These are phyloP conservation scores for Mortierella polycephala DNA, from an alignment of 371 early-diverging fungal species.

Conservation along the genomic window DNA sequence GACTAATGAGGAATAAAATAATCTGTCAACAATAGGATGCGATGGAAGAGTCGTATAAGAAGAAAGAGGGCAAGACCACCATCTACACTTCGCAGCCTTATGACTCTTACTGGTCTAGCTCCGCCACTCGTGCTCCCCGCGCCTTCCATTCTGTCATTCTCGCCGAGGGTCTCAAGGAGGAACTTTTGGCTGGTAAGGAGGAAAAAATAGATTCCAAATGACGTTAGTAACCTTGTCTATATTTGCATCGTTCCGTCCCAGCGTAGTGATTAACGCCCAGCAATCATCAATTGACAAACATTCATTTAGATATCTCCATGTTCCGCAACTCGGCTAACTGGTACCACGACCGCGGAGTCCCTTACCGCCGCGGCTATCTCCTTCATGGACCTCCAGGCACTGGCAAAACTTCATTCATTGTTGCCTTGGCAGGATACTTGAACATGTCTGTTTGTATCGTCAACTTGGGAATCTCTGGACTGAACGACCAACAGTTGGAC, in stretches of 20 bases:
- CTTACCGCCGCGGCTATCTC: slow-evolving; percentile 80
- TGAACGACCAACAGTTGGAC: slow-evolving; percentile 72
- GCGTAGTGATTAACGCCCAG: neutral
- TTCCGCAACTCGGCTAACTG: slow-evolving; percentile 51
- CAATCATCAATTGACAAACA: neutral
- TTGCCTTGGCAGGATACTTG: slow-evolving; percentile 80
- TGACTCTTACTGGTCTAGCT: slow-evolving; percentile 49
- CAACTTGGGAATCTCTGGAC: slow-evolving; percentile 71
- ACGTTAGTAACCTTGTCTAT: neutral
- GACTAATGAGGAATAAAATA: too few relatives aligned
- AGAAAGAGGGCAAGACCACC: slow-evolving; percentile 53
- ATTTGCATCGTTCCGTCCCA: neutral
- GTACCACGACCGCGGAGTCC: slow-evolving; percentile 65
- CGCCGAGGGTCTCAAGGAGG: slow-evolving; percentile 53
- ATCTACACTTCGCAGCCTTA: slow-evolving; percentile 52
- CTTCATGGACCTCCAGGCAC: slow-evolving; percentile 86
- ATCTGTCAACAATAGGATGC: slow-evolving; percentile 24
- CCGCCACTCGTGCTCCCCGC: slow-evolving; percentile 42
- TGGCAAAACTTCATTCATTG: slow-evolving; percentile 87
- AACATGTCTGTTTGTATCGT: slow-evolving; percentile 80
- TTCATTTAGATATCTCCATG: slow-evolving; percentile 27
- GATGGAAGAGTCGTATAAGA: slow-evolving; percentile 53
- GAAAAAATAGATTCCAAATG: neutral
- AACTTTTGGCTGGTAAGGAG: slow-evolving; percentile 33
- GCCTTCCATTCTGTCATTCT: slow-evolving; percentile 55